A percentile compares a stretch with the other conserved stretches of the same genome.
Evolutionary conservation across 768 basidiomycete genomes (phyloP).

Genomic region (Sporobolomyces phaffii): DNA sequence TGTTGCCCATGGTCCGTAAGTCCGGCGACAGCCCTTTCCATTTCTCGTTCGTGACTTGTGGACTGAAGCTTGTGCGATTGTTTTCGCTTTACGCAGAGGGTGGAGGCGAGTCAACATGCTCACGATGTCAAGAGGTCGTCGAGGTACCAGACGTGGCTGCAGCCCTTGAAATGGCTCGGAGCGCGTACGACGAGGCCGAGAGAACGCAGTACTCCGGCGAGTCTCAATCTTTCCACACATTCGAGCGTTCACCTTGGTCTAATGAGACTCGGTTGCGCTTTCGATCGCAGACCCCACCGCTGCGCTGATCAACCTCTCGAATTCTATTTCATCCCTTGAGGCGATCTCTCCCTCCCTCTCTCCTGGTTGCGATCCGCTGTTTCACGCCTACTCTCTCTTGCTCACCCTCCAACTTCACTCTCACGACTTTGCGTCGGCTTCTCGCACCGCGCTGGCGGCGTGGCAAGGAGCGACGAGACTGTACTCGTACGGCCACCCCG

Average conservation of each 20-base stretch:
- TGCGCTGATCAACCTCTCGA: slow-evolving; percentile 47
- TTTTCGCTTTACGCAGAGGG: background rate
- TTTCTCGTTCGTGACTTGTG: no score
- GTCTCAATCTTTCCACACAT: background rate
- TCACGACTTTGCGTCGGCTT: slow-evolving; percentile 45
- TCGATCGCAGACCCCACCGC: slow-evolving; percentile 60
- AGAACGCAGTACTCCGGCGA: slow-evolving; percentile 16
- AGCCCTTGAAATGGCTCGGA: background rate
- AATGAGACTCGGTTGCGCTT: no score
- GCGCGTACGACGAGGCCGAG: slow-evolving; percentile 1
- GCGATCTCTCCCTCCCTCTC: slow-evolving; percentile 61
- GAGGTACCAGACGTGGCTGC: background rate
- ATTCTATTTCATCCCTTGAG: slow-evolving; percentile 51
- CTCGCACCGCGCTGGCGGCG: slow-evolving; percentile 46
- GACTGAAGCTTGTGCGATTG: no score
- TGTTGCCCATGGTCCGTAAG: slow-evolving; percentile 21
- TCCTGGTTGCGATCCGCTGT: slow-evolving; percentile 68
- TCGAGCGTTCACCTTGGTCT: background rate
- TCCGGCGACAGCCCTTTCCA: background rate
- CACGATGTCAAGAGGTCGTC: background rate
- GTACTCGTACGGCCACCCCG: slow-evolving; percentile 28
- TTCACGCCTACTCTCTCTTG: slow-evolving; percentile 67
- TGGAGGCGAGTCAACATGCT: background rate
- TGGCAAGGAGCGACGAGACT: background rate
- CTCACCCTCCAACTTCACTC: slow-evolving; percentile 49